Evolutionary conservation across 345 rosid species (phyloP), one percentile per base, ranked within the genome.

Genomic region (Citrus cavaleriei): DNA sequence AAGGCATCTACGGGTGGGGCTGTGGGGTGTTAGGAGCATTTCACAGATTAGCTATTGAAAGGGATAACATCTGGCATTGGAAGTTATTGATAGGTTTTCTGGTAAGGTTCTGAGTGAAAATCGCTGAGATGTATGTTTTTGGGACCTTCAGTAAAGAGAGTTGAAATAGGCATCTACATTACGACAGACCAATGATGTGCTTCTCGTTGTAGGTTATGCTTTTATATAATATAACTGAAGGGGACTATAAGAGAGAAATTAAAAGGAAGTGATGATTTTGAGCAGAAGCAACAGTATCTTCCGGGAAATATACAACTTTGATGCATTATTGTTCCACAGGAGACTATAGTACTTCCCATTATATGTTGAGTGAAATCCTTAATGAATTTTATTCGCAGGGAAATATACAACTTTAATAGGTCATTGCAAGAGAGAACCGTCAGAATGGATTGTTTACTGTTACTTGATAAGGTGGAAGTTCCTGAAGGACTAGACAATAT

Each of bases 391-490:
- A 34, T 63, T 34, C 54, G 68, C 90, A 95, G 98, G 90, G 97
- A 95, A 87, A 88, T 95, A 66, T 84, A 79, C 81, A 69, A 77
- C 73, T 95, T 77, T 73, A 88, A 86, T 78, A 84, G 72, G 83
- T 84, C 86, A 34, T 76, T 78, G 71, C 74, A 70, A 74, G 87
- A 83, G 67, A 79, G 68, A 82, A 80, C 72, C 51, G 71, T 73
- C 71, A 80, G 85, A 74, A 84, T 88, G 8, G 94, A 93, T 13
- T 93, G 90, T 86, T 79, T 95, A 59, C 80, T 95, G 40, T 84
- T 95, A 21, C 91, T 84, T 62, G 94, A 95, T 28, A 81, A 83
- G 65, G 88, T 83, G 75, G 85, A 83, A 81, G 75, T 93, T 79
- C 93, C 93, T 21, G 74, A 75, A 76, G 91, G 85, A 57, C 74